These are phyloP conservation scores for Myxozyma vanderwaltii DNA, from an alignment of 805 yeast species.

Conservation along the genomic window DNA sequence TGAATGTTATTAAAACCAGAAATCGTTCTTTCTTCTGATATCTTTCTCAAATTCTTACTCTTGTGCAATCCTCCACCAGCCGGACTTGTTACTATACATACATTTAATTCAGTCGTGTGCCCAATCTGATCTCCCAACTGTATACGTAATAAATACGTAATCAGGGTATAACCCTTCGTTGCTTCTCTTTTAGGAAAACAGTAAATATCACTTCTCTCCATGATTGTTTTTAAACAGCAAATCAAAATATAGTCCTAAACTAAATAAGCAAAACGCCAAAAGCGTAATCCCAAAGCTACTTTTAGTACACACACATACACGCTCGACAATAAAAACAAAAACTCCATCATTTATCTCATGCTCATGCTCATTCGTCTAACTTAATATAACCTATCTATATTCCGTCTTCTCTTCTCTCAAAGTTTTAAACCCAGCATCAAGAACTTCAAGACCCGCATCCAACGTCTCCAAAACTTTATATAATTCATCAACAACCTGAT, in stretches of 20 bases:
- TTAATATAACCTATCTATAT: background rate
- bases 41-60: too few species aligned
- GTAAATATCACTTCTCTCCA: background rate
- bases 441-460: conserved; percentile 25
- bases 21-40: background rate
- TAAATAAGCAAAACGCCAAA: too few species aligned
- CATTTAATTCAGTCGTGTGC: background rate
- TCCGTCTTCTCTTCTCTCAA: conserved; percentile 26
- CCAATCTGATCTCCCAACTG: background rate
- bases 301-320: background rate
- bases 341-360: background rate
- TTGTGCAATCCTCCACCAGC: too few species aligned
- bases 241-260: too few species aligned
- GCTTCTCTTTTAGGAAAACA: too few species aligned
- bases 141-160: too few species aligned
- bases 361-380: background rate
- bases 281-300: background rate
- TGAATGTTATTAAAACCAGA: too few species aligned
- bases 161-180: too few species aligned
- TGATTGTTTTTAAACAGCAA: background rate
- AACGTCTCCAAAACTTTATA: conserved; percentile 18
- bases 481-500: conserved; percentile 25
- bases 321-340: background rate
- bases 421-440: conserved; percentile 30
- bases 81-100: too few species aligned